Percentiles rank a stretch among this genome's conserved stretches.
Evolutionary conservation across 202 grass and related monocot genomes (phyloP).

Genomic region (Eragrostis tef): DNA sequence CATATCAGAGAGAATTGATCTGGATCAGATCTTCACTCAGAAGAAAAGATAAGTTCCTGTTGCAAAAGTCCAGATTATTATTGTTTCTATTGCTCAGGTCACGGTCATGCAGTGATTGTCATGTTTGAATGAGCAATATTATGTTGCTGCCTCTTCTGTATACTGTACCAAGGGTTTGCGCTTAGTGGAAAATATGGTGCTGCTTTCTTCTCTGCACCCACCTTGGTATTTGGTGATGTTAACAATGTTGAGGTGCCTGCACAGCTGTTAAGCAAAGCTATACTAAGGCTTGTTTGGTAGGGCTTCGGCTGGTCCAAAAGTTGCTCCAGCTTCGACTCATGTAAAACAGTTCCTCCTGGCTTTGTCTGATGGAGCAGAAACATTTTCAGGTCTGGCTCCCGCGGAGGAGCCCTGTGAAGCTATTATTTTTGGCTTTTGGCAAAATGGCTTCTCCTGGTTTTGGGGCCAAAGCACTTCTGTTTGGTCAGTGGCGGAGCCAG

Average conservation of each 20-base stretch:
- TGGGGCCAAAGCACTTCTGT: too few relatives aligned
- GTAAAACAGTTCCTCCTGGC: too few relatives aligned
- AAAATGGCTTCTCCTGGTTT: too few relatives aligned
- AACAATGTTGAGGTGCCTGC: constrained; percentile 9
- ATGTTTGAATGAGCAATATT: constrained; percentile 28
- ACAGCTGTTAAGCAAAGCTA: background rate
- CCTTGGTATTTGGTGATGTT: constrained; percentile 24
- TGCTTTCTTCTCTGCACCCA: constrained; percentile 28
- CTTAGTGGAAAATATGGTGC: constrained; percentile 20
- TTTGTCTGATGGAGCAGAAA: too few relatives aligned
- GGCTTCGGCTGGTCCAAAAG: too few relatives aligned
- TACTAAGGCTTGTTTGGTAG: background rate
- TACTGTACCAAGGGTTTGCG: background rate
- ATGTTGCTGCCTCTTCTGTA: constrained; percentile 6
- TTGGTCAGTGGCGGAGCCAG: too few relatives aligned
- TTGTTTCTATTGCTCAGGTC: constrained; percentile 17
- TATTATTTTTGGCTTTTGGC: too few relatives aligned
- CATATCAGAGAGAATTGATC: constrained; percentile 2
- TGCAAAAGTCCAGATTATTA: constrained; percentile 26
- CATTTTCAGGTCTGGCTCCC: too few relatives aligned
- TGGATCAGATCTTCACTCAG: constrained; percentile 6
- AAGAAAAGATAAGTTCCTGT: constrained; percentile 15
- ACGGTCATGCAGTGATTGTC: background rate
- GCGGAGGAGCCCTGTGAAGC: too few relatives aligned
- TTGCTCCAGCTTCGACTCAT: too few relatives aligned